phyloP scores from a whole-genome alignment of 1,284 basidiomycete species.

The Volvariella volvacea region DNA sequence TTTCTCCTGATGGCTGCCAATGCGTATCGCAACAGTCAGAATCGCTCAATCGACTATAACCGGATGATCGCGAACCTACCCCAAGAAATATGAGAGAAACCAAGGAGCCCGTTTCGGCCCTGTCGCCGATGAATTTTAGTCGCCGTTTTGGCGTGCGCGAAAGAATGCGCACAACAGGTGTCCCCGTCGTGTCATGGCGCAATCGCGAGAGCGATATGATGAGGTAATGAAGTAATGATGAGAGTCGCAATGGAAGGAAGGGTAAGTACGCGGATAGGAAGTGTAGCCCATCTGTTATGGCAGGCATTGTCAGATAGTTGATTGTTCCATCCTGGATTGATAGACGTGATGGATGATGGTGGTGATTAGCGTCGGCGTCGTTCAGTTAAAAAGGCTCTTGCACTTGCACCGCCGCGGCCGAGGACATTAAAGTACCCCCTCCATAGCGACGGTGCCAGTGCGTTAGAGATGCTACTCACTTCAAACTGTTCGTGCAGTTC shows the following conservation, averaged over 20 bases:
- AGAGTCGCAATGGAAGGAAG: conserved; percentile 67
- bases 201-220: conserved; percentile 45
- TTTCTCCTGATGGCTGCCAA: conserved; percentile 50
- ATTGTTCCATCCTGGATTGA: conserved; percentile 70
- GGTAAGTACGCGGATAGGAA: conserved; percentile 72
- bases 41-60: conserved; percentile 5
- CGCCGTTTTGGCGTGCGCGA: conserved; percentile 49
- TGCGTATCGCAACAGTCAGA: conserved; percentile 1
- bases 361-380: not conserved
- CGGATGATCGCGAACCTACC: too few relatives aligned
- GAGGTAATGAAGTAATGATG: conserved; percentile 54
- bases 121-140: conserved; percentile 54
- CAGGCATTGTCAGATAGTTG: conserved; percentile 70
- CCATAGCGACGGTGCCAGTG: not conserved
- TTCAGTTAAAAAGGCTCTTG: not conserved
- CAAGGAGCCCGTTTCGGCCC: conserved; percentile 59
- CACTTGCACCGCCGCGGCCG: too few relatives aligned
- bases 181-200: conserved; percentile 49
- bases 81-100: conserved; percentile 58
- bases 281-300: conserved; percentile 67
- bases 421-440: too few relatives aligned
- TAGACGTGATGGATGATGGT: too few relatives aligned
- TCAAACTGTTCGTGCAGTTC: conserved; percentile 69
- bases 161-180: conserved; percentile 58
- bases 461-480: conserved; percentile 30